phyloP scores from a whole-genome alignment of 192 early-diverging fungal genomes.

The Entomortierella parvispora region DNA sequence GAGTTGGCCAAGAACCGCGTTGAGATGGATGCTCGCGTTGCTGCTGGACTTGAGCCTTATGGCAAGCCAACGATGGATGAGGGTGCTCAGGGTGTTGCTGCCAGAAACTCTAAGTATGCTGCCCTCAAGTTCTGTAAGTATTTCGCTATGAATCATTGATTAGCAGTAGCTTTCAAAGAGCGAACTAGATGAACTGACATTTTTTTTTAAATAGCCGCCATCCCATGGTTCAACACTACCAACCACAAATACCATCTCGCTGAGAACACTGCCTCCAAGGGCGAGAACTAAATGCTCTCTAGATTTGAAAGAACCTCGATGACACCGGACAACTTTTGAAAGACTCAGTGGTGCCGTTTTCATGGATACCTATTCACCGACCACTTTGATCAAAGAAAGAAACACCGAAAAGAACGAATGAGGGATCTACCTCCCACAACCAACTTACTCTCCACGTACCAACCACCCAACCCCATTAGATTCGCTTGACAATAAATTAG shows the following conservation, averaged over 20 bases:
- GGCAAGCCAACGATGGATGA: slow-evolving; percentile 66
- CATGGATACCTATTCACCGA: too few species aligned
- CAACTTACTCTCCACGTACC: too few species aligned
- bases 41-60: slow-evolving; percentile 75
- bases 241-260: slow-evolving; percentile 80
- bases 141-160: neutral
- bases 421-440: too few species aligned
- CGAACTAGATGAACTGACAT: neutral
- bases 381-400: too few species aligned
- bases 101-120: slow-evolving; percentile 73
- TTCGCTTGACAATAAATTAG: too few species aligned
- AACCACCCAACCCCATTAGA: too few species aligned
- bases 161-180: too few species aligned
- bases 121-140: slow-evolving; percentile 70
- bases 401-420: too few species aligned
- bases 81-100: slow-evolving; percentile 67
- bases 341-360: too few species aligned
- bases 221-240: slow-evolving; percentile 83
- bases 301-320: neutral
- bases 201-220: slow-evolving; percentile 55
- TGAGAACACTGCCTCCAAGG: slow-evolving; percentile 50
- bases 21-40: slow-evolving; percentile 70
- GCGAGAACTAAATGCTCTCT: slow-evolving; percentile 25
- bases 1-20: slow-evolving; percentile 76
- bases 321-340: too few species aligned